phyloP scores from a whole-genome alignment of 2,329 filamentous ascomycete genomes.

The Davidsoniella australis region DNA sequence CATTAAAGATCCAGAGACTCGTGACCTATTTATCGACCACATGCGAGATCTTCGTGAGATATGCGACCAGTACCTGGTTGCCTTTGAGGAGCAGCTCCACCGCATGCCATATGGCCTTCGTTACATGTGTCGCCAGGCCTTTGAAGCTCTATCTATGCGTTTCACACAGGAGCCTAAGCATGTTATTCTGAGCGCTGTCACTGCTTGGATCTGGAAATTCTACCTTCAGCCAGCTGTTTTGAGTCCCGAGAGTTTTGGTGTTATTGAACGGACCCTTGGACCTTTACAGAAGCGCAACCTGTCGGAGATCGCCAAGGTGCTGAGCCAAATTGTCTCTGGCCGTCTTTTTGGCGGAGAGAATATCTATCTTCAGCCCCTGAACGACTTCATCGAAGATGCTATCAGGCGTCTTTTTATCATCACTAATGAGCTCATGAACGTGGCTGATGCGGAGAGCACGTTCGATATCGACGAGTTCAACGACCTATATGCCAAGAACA shows the following conservation, averaged over 20 bases:
- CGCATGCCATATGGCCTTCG: conserved; percentile 88
- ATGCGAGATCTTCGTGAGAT: conserved; percentile 88
- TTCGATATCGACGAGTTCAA: conserved; percentile 99
- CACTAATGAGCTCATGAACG: conserved; percentile 60
- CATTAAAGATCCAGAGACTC: conserved; percentile 88
- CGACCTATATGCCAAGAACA: conserved; percentile 88
- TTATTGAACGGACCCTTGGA: conserved; percentile 75
- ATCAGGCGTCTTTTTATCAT: conserved; percentile 64
- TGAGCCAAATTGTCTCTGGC: conserved; percentile 76
- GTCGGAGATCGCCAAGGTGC: conserved; percentile 75
- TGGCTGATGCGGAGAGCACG: conserved; percentile 72
- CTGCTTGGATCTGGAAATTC: conserved; percentile 84
- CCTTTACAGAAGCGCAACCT: conserved; percentile 89
- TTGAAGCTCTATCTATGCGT: conserved; percentile 55
- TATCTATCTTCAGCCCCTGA: conserved; percentile 86
- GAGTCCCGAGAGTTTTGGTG: conserved; percentile 83
- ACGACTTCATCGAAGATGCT: conserved; percentile 76
- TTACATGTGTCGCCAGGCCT: conserved; percentile 74
- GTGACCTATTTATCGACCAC: conserved; percentile 84
- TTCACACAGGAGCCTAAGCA: conserved; percentile 69
- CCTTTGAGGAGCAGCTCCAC: conserved; percentile 66
- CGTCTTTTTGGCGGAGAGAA: conserved; percentile 87
- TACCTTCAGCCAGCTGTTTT: conserved; percentile 81
- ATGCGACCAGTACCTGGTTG: conserved; percentile 72
- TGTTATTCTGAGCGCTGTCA: conserved; percentile 64